A percentile compares a stretch with the other conserved stretches of the same genome.
Evolutionary conservation across 208 protist species (phyloP).

Genomic region (Tritrichomonas musculus): DNA sequence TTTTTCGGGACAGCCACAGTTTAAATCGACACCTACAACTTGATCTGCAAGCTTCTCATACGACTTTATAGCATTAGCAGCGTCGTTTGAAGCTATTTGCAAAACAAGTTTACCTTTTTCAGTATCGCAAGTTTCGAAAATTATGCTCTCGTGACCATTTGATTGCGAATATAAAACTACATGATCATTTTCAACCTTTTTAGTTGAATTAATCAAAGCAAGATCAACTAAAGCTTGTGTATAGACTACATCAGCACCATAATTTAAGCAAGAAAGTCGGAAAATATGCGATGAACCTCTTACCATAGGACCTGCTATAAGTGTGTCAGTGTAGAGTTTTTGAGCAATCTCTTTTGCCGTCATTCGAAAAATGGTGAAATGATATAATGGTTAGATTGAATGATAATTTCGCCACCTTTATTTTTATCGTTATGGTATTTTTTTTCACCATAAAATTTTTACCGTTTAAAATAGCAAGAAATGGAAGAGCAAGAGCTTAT

Average conservation of each 20-base stretch:
- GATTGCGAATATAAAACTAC: neutral
- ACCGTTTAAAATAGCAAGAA: too few species aligned
- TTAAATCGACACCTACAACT: neutral
- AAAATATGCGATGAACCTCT: neutral
- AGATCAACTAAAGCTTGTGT: neutral
- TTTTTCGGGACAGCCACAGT: neutral
- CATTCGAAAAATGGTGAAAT: too few species aligned
- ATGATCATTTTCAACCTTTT: neutral
- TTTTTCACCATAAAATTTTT: too few species aligned
- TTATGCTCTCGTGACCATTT: neutral
- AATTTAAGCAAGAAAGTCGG: neutral
- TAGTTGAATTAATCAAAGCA: neutral
- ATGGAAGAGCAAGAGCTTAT: too few species aligned
- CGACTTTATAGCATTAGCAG: neutral
- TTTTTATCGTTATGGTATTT: too few species aligned
- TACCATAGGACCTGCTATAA: slow-evolving; percentile 20
- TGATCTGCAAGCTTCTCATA: neutral
- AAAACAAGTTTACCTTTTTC: slow-evolving; percentile 17
- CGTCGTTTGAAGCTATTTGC: neutral
- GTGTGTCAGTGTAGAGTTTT: neutral
- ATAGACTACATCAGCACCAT: slow-evolving; percentile 5
- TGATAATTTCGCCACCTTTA: too few species aligned
- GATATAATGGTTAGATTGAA: too few species aligned
- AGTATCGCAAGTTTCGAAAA: neutral
- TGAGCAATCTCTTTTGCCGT: neutral